phyloP scores from a whole-genome alignment of 176 grass and related monocot species.

The Alopecurus myosuroides region DNA sequence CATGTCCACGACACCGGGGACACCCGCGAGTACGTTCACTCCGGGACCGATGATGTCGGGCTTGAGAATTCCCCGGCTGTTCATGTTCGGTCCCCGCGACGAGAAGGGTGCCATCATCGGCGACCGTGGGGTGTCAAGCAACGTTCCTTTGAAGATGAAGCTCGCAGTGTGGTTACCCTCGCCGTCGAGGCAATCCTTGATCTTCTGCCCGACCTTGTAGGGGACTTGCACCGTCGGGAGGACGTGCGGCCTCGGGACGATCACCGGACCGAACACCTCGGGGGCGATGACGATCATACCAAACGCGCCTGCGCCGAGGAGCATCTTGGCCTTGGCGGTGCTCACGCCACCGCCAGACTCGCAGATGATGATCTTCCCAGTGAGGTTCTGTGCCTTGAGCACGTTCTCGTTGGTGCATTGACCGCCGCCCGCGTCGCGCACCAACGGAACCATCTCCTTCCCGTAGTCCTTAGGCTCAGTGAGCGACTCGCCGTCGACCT shows the following conservation, averaged over 20 bases:
- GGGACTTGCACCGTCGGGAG: slow-evolving; percentile 56
- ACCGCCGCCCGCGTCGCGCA: slow-evolving; percentile 20
- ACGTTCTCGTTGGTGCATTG: slow-evolving; percentile 22
- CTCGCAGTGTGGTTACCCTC: slow-evolving; percentile 3
- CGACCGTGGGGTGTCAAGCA: slow-evolving; percentile 26
- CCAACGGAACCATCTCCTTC: slow-evolving; percentile 16
- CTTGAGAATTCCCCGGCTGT: slow-evolving; percentile 53
- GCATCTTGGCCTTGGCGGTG: slow-evolving; percentile 32
- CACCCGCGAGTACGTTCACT: slow-evolving; percentile 55
- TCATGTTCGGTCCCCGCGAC: slow-evolving; percentile 43
- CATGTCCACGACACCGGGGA: slow-evolving; percentile 22
- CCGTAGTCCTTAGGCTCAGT: slow-evolving; percentile 35
- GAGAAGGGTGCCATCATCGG: slow-evolving; percentile 65
- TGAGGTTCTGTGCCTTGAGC: slow-evolving; percentile 23
- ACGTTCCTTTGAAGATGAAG: slow-evolving; percentile 54
- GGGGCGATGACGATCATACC: slow-evolving; percentile 46
- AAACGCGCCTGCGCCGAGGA: slow-evolving; percentile 26
- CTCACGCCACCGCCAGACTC: neutral
- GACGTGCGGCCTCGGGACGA: slow-evolving; percentile 38
- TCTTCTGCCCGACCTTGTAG: slow-evolving; percentile 24
- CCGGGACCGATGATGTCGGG: slow-evolving; percentile 68
- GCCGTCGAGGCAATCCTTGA: slow-evolving; percentile 38
- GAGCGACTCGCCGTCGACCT: slow-evolving; percentile 49
- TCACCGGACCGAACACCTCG: slow-evolving; percentile 18
- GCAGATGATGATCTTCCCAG: slow-evolving; percentile 67